Evolutionary conservation across 2,329 filamentous ascomycete genomes (phyloP).

Genomic region (Didymosphaeria variabile): DNA sequence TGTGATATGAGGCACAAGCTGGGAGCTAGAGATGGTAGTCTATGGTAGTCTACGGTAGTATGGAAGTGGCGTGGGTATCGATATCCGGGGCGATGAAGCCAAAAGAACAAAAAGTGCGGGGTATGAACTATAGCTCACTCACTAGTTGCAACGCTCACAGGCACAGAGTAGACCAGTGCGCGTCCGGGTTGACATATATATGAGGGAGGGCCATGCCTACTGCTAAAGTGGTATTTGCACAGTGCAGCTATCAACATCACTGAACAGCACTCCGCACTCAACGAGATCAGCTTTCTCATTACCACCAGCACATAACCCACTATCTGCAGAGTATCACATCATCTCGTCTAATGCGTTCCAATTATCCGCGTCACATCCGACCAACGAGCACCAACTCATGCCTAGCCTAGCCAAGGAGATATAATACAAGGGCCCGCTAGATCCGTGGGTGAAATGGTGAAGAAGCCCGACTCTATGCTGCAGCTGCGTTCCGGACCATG

Average conservation of each 20-base stretch:
- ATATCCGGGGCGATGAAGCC: neutral
- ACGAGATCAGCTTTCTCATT: conserved; percentile 11
- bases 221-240: neutral
- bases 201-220: too few species aligned
- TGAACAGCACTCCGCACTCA: neutral
- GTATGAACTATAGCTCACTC: neutral
- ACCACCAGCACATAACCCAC: conserved; percentile 17
- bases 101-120: neutral
- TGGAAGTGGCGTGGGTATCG: neutral
- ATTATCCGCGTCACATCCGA: neutral
- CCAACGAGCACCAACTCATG: conserved; percentile 14
- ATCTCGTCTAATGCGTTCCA: conserved; percentile 10
- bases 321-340: conserved; percentile 11
- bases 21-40: neutral
- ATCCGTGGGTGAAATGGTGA: conserved; percentile 12
- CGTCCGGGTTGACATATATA: too few species aligned
- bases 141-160: neutral
- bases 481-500: neutral
- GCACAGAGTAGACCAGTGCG: too few species aligned
- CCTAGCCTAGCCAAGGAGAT: conserved; percentile 20
- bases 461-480: conserved; percentile 5
- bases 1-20: neutral
- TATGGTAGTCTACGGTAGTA: neutral
- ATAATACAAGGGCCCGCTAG: conserved; percentile 21
- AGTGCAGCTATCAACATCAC: neutral